These are phyloP conservation scores for Teunomyces funiuensis DNA, from an alignment of 805 yeast species.

Conservation along the genomic window DNA sequence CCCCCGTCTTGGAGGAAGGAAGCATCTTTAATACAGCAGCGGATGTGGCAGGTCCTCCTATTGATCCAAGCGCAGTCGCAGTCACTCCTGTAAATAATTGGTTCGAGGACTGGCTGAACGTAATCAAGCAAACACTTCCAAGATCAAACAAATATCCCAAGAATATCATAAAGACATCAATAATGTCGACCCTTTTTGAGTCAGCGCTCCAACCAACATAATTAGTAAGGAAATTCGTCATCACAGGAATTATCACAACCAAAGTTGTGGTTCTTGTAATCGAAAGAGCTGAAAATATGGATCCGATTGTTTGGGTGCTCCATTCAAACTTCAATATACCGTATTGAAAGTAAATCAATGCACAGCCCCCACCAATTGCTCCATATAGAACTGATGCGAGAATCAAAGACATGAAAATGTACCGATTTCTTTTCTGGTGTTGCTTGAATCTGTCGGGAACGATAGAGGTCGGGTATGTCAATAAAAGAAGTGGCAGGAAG, in stretches of 20 bases:
- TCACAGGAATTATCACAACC: slow-evolving; percentile 17
- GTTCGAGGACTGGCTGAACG: slow-evolving; percentile 4
- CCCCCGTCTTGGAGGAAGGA: slow-evolving; percentile 60
- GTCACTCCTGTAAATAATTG: slow-evolving; percentile 5
- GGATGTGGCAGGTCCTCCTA: slow-evolving; percentile 58
- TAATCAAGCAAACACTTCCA: slow-evolving; percentile 12
- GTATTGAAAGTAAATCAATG: slow-evolving; percentile 13
- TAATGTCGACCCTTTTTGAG: neutral
- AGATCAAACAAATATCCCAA: slow-evolving; percentile 10
- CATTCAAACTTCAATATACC: slow-evolving; percentile 19
- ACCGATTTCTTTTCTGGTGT: neutral
- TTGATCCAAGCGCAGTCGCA: slow-evolving; percentile 31
- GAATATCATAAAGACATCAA: slow-evolving; percentile 1
- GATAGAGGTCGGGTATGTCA: slow-evolving; percentile 17
- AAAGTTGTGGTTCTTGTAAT: slow-evolving; percentile 15
- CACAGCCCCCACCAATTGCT: neutral
- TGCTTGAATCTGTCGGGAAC: slow-evolving; percentile 1
- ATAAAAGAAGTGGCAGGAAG: slow-evolving; percentile 17
- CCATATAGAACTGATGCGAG: neutral
- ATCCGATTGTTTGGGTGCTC: slow-evolving; percentile 18
- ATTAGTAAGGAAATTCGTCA: slow-evolving; percentile 9
- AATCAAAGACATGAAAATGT: neutral
- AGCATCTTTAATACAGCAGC: slow-evolving; percentile 60
- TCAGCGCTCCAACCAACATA: neutral
- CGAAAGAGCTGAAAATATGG: slow-evolving; percentile 16